Percentiles rank a stretch among this genome's conserved stretches.
Evolutionary conservation across 2,329 filamentous ascomycete genomes (phyloP).

Genomic region (Tolypocladium guangdongense): DNA sequence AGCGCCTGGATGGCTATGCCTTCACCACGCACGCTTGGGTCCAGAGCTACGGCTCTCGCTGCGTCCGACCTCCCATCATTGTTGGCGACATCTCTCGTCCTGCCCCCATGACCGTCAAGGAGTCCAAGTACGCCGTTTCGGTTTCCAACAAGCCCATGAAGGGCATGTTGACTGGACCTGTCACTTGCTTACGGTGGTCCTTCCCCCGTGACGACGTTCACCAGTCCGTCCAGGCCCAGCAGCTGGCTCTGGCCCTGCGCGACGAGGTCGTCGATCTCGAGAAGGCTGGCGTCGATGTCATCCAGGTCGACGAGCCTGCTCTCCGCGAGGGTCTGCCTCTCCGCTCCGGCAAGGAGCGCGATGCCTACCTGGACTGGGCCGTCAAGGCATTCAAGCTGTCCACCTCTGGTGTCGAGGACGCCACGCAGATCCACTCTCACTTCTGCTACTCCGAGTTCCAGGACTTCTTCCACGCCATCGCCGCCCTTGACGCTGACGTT

Average conservation of each 20-base stretch:
- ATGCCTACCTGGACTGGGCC: slow-evolving; percentile 94
- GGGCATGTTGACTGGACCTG: slow-evolving; percentile 98
- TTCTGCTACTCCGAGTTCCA: slow-evolving; percentile 99
- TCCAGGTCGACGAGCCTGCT: slow-evolving; percentile 98
- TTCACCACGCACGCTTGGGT: slow-evolving; percentile 99
- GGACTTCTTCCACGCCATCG: slow-evolving; percentile 99
- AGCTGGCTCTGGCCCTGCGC: slow-evolving; percentile 94
- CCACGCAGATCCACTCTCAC: slow-evolving; percentile 98
- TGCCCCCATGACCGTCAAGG: slow-evolving; percentile 98
- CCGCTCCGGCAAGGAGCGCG: slow-evolving; percentile 84
- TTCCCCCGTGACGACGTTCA: slow-evolving; percentile 99
- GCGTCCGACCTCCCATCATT: slow-evolving; percentile 95
- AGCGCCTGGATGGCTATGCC: slow-evolving; percentile 90
- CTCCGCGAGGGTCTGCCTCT: slow-evolving; percentile 99
- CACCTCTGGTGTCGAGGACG: slow-evolving; percentile 85
- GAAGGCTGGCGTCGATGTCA: slow-evolving; percentile 91
- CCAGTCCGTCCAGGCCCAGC: slow-evolving; percentile 97
- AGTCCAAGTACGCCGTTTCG: slow-evolving; percentile 96
- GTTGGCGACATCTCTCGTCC: slow-evolving; percentile 98
- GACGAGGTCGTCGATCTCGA: slow-evolving; percentile 98
- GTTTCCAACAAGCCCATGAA: slow-evolving; percentile 99
- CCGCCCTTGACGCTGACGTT: slow-evolving; percentile 93
- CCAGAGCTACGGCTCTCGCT: slow-evolving; percentile 95
- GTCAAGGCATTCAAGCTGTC: slow-evolving; percentile 97
- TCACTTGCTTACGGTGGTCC: slow-evolving; percentile 98